Evolutionary conservation across 169 alveolate genomes (phyloP), one percentile per base, ranked within the genome.

Genomic region (Eimeria praecox): DNA sequence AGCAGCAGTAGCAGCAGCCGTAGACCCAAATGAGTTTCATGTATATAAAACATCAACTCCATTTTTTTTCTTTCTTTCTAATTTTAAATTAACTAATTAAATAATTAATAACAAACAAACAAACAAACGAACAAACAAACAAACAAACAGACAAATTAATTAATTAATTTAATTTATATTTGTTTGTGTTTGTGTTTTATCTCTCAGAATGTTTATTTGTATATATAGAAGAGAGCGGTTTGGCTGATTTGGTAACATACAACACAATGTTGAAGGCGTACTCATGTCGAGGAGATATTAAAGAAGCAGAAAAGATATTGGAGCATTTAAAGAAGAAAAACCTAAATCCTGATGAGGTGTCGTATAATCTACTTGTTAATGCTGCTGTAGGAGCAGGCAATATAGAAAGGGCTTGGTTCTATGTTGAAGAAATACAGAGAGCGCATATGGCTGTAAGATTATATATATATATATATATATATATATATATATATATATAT

Each of bases 201-300:
- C 20, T 49, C 5, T 24, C 87, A 89, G 95, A 75, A 40, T 40
- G 77, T 56, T 40, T 90, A 46, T 90, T 90, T 44, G 40, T 4
- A 20, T 40, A 18, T 38, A 90, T 90, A n/a, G 90, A 90, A 85
- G 49, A 35, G 64, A 46, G 80, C 33, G 95, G 95, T 0, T 40
- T 38, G 20, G 95, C 90, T 30, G 95, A 90, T 64, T 22, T 90
- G 44, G 95, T 90, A 46, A 90, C 90, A 27, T 90, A 90, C 80
- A 90, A 90, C 95, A 90, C 95, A 0, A 54, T 90, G 90, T 40
- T 90, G 54, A 90, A 90, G 78, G 54, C 59, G 0, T 90, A 33
- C 30, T 40, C 90, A 6, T 38, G 16, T 4, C 12, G 33, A 20
- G 89, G 90, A 44, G 69, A 90, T n/a, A 62, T 90, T 75, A 73